phyloP scores from a whole-genome alignment of 148 eudicot genomes.

The Hydrangea macrophylla region DNA sequence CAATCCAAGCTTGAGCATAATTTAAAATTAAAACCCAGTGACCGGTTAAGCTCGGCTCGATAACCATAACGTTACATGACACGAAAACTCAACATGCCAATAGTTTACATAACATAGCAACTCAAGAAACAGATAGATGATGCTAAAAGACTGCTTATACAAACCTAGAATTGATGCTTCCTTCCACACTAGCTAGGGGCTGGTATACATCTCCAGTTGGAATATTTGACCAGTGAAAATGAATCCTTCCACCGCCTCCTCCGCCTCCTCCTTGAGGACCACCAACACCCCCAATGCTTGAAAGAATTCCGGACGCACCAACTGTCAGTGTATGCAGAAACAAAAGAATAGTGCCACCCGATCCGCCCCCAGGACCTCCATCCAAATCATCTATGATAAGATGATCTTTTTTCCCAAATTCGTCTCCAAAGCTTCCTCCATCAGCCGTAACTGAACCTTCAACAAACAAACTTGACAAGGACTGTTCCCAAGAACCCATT shows the following conservation, averaged over 20 bases:
- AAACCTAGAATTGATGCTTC: constrained; percentile 68
- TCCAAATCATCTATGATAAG: constrained; percentile 16
- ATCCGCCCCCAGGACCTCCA: constrained; percentile 80
- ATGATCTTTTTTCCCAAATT: too few relatives aligned
- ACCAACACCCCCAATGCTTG: constrained; percentile 80
- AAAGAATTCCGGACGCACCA: constrained; percentile 54
- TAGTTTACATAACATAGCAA: too few relatives aligned
- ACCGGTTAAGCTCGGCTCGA: too few relatives aligned
- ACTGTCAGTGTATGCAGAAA: constrained; percentile 51
- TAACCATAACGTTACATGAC: too few relatives aligned
- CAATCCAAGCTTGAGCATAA: too few relatives aligned
- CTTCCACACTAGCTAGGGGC: constrained; percentile 76
- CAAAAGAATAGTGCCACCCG: constrained; percentile 87
- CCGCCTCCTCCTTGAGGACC: constrained; percentile 87
- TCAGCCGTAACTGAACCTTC: constrained; percentile 72
- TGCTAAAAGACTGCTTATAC: too few relatives aligned
- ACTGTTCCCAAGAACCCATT: constrained; percentile 89
- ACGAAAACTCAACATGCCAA: too few relatives aligned
- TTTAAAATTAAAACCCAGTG: too few relatives aligned
- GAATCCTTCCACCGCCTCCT: constrained; percentile 93
- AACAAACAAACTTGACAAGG: constrained; percentile 62
- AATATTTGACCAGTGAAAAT: constrained; percentile 90
- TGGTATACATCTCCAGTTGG: constrained; percentile 93
- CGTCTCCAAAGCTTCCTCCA: constrained; percentile 73
- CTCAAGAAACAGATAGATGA: too few relatives aligned